phyloP scores from a whole-genome alignment of 441 rosid genomes.

The Populus tomentosa region DNA sequence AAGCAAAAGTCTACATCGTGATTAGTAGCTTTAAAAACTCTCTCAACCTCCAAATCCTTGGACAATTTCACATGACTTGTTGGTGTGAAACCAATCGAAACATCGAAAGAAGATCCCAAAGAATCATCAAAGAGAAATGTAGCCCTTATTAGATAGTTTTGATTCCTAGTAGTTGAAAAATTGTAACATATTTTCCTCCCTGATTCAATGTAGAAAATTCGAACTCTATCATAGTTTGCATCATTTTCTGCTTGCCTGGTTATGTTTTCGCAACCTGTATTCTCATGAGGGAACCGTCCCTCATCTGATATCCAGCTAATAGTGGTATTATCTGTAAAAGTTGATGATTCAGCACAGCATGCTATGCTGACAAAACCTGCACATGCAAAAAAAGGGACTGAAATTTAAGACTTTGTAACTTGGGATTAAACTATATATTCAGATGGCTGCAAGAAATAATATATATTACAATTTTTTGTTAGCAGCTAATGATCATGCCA shows the following conservation, averaged over 20 bases:
- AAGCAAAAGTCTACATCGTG: conserved; percentile 45
- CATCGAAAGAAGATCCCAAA: conserved; percentile 23
- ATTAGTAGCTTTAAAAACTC: conserved; percentile 37
- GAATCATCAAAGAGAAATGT: conserved; percentile 29
- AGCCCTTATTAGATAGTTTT: conserved; percentile 50
- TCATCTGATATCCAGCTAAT: conserved; percentile 42
- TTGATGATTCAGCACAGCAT: conserved; percentile 40
- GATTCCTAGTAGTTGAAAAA: conserved; percentile 31
- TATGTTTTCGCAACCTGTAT: conserved; percentile 27
- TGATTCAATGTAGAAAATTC: conserved; percentile 31
- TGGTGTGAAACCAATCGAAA: conserved; percentile 38
- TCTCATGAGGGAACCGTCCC: conserved; percentile 31
- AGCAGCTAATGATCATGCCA: neutral
- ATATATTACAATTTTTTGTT: neutral
- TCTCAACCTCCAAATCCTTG: conserved; percentile 38
- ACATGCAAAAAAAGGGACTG: neutral
- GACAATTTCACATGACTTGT: conserved; percentile 32
- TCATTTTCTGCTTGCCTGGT: conserved; percentile 16
- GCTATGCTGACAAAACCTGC: conserved; percentile 60
- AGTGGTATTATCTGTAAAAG: conserved; percentile 17
- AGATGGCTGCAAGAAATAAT: neutral
- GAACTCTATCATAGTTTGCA: conserved; percentile 23
- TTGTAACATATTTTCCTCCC: conserved; percentile 52
- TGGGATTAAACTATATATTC: neutral
- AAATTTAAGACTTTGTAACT: neutral